Conservation (phyloP, 768 basidiomycete species). For the Podaxis sp. region DNA sequence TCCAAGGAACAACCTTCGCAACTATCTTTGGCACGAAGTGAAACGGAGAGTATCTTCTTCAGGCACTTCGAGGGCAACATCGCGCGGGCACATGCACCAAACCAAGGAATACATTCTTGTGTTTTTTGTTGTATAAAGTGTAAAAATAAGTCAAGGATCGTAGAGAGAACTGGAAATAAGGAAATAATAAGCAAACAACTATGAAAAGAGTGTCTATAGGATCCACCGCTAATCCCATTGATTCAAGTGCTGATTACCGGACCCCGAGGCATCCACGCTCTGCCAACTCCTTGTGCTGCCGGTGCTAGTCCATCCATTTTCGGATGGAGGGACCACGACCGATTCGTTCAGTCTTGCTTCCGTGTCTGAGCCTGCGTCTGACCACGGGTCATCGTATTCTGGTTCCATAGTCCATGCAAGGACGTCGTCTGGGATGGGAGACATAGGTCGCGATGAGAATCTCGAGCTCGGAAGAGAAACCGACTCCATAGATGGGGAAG, state of each 20-base stretch:
- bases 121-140: background rate
- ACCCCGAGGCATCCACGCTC: slow-evolving; percentile 18
- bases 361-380: slow-evolving; percentile 19
- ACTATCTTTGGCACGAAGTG: slow-evolving; percentile 24
- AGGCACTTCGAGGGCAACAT: background rate
- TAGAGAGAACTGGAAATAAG: background rate
- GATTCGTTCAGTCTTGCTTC: slow-evolving; percentile 14
- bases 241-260: slow-evolving; percentile 28
- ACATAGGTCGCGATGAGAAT: slow-evolving; percentile 2
- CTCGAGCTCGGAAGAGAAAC: slow-evolving; percentile 1
- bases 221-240: background rate
- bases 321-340: slow-evolving; percentile 24
- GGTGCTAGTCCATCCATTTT: slow-evolving; percentile 27
- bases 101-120: slow-evolving; percentile 9
- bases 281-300: slow-evolving; percentile 8
- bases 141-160: background rate
- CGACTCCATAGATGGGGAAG: slow-evolving; percentile 2
- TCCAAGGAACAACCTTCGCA: slow-evolving; percentile 41
- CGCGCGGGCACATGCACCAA: background rate
- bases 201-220: too few species aligned
- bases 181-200: background rate
- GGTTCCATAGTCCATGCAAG: slow-evolving; percentile 13
- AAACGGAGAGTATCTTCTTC: background rate
- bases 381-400: slow-evolving; percentile 30
- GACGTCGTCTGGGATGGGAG: slow-evolving; percentile 10